Conservation (phyloP, 1,284 basidiomycete genomes). For the Macrocybe sp. region DNA sequence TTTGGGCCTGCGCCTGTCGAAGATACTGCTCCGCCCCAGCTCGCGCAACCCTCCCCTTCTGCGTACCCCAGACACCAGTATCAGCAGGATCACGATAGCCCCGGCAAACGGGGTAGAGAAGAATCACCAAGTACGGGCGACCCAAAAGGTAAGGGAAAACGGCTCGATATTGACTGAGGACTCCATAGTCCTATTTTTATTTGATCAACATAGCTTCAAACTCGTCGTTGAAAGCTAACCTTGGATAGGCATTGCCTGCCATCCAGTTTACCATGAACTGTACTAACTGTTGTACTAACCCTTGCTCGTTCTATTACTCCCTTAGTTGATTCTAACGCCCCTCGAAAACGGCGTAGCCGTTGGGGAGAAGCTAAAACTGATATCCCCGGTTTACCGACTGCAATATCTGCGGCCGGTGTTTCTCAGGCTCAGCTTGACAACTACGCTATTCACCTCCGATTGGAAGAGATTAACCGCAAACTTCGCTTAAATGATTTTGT, state of each 20-base stretch:
- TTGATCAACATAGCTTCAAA: no score
- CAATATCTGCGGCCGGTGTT: constrained; percentile 87
- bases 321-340: constrained; percentile 71
- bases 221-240: constrained; percentile 5
- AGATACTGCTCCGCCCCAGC: constrained; percentile 69
- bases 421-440: constrained; percentile 92
- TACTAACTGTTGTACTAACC: constrained; percentile 62
- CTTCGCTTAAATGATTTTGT: constrained; percentile 91
- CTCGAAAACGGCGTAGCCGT: constrained; percentile 89
- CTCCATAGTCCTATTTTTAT: no score
- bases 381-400: constrained; percentile 86
- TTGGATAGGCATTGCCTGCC: no score
- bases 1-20: constrained; percentile 82
- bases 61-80: constrained; percentile 64
- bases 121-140: constrained; percentile 49
- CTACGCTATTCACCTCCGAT: constrained; percentile 89
- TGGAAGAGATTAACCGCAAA: constrained; percentile 98
- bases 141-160: constrained; percentile 46
- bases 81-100: constrained; percentile 46
- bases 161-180: constrained; percentile 11
- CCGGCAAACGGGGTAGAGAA: constrained; percentile 53
- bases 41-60: constrained; percentile 81
- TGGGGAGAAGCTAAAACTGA: constrained; percentile 92
- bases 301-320: constrained; percentile 33
- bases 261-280: no score